Percentiles rank a stretch among this genome's conserved stretches.
Evolutionary conservation across 306 rosid species (phyloP).

Genomic region (Hippophae rhamnoides): DNA sequence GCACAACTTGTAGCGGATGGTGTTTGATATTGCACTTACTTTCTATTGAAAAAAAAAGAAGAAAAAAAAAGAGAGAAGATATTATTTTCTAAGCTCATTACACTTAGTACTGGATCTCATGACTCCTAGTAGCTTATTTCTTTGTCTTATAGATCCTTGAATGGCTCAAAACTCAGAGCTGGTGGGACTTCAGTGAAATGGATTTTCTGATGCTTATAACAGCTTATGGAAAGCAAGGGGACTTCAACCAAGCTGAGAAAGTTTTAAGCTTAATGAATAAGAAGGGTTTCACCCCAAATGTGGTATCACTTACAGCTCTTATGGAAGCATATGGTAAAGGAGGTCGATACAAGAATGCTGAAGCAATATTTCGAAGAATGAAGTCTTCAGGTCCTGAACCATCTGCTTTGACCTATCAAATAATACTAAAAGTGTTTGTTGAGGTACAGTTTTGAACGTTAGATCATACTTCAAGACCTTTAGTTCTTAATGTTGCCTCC

Average conservation of each 20-base stretch:
- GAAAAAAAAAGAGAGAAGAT: not conserved
- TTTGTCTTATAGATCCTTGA: slow-evolving; percentile 59
- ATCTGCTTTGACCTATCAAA: slow-evolving; percentile 78
- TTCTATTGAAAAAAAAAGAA: not conserved
- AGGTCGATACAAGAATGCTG: slow-evolving; percentile 63
- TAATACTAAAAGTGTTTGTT: slow-evolving; percentile 71
- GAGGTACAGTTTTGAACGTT: slow-evolving; percentile 35
- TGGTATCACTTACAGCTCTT: slow-evolving; percentile 83
- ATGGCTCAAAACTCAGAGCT: slow-evolving; percentile 73
- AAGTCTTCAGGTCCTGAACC: slow-evolving; percentile 83
- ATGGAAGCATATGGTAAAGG: slow-evolving; percentile 97
- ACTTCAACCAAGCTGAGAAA: slow-evolving; percentile 70
- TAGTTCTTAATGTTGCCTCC: not conserved
- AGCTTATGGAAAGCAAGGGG: slow-evolving; percentile 85
- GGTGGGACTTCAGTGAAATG: slow-evolving; percentile 91
- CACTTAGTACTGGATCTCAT: slow-evolving; percentile 8
- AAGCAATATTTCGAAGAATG: slow-evolving; percentile 92
- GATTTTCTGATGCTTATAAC: slow-evolving; percentile 87
- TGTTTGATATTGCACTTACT: not conserved
- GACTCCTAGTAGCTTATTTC: slow-evolving; percentile 11
- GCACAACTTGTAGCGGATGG: not conserved
- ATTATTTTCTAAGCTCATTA: not conserved
- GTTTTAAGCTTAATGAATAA: slow-evolving; percentile 57
- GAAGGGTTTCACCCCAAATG: slow-evolving; percentile 62
- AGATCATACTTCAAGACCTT: not conserved